phyloP scores from a whole-genome alignment of 257 asterid species.

The Solanum infundibuliforme region DNA sequence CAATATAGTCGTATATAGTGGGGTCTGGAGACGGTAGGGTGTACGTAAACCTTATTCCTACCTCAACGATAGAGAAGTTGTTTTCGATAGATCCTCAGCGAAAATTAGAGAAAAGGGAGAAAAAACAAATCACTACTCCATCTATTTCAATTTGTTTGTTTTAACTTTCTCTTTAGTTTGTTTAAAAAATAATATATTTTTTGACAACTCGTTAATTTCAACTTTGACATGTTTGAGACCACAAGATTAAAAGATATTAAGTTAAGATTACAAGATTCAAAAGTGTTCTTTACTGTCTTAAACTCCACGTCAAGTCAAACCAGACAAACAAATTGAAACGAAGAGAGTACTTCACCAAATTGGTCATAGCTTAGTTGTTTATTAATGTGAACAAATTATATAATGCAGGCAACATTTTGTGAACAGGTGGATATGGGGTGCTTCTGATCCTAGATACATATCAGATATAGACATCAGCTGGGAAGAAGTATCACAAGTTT shows the following conservation, averaged over 20 bases:
- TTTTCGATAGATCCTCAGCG: rapidly evolving
- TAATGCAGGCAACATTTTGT: conserved; percentile 66
- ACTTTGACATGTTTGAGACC: no score
- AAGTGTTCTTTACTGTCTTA: neutral
- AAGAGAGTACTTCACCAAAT: neutral
- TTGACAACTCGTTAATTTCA: no score
- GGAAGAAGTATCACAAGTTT: conserved; percentile 24
- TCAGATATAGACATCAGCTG: conserved; percentile 41
- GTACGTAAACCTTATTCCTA: no score
- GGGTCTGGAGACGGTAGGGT: no score
- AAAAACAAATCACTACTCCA: neutral
- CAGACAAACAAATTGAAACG: neutral
- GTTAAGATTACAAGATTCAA: no score
- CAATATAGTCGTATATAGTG: no score
- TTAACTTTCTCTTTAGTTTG: neutral
- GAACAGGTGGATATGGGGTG: conserved; percentile 73
- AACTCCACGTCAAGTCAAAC: no score
- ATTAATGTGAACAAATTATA: conserved; percentile 5
- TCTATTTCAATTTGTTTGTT: neutral
- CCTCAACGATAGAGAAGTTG: rapidly evolving
- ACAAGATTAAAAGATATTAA: no score
- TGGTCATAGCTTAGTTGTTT: neutral
- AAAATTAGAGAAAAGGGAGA: neutral
- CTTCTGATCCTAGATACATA: conserved; percentile 49
- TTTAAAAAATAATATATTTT: no score